Evolutionary conservation across 139 green algal species (phyloP).

Genomic region (Chlamydomonas eustigma): DNA sequence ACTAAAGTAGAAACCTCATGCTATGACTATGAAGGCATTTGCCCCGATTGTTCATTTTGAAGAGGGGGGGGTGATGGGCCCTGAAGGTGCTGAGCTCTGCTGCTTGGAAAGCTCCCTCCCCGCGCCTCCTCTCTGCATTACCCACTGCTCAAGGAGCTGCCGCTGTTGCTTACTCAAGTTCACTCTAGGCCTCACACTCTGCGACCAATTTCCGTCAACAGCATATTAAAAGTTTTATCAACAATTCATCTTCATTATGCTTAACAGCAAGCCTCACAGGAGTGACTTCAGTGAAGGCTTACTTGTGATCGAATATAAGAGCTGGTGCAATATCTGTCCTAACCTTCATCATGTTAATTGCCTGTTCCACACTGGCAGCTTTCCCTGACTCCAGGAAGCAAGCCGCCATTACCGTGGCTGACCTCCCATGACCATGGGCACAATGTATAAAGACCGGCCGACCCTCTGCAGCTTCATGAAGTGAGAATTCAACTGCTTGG

Average conservation of each 20-base stretch:
- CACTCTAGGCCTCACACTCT: conserved; percentile 9
- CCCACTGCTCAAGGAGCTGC: conserved; percentile 19
- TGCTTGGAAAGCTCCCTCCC: too few species aligned
- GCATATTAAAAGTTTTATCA: background rate
- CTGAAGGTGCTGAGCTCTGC: too few species aligned
- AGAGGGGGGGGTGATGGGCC: too few species aligned
- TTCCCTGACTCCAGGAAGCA: conserved; percentile 23
- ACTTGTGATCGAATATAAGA: background rate
- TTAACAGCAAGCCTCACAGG: background rate
- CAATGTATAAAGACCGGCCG: conserved; percentile 57
- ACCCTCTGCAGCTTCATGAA: conserved; percentile 28
- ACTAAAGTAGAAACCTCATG: too few species aligned
- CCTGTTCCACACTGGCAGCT: conserved; percentile 12
- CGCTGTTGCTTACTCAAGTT: conserved; percentile 14
- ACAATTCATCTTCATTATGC: background rate
- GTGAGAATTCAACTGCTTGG: conserved; percentile 46
- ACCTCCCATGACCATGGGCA: conserved; percentile 57
- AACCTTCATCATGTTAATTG: conserved; percentile 26
- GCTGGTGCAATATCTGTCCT: background rate
- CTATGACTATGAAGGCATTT: too few species aligned
- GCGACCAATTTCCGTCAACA: background rate
- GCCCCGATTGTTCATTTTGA: too few species aligned
- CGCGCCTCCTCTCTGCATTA: background rate
- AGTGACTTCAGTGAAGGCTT: background rate
- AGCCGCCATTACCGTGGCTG: conserved; percentile 43